These are phyloP conservation scores for Voacanga thouarsii DNA, from an alignment of 257 asterid genomes.

Conservation along the genomic window DNA sequence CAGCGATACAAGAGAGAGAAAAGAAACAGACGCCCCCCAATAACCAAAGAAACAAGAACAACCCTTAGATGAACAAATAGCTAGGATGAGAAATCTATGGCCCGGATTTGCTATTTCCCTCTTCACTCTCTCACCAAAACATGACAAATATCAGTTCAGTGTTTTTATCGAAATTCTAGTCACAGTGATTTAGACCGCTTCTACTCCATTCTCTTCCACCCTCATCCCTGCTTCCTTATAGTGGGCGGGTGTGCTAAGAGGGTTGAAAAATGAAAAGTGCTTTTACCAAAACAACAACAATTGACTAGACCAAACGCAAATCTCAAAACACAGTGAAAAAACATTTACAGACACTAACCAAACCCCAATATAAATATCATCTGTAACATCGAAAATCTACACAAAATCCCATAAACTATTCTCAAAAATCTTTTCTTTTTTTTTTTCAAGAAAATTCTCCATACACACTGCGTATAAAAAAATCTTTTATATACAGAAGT, in stretches of 20 bases:
- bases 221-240: neutral
- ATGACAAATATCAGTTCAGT: slow-evolving; percentile 35
- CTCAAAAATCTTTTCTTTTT: neutral
- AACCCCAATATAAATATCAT: slow-evolving; percentile 1
- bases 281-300: slow-evolving; percentile 14
- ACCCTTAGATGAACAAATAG: slow-evolving; percentile 9
- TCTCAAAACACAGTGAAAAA: slow-evolving; percentile 24
- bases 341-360: neutral
- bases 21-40: slow-evolving; percentile 11
- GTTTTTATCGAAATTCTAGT: slow-evolving; percentile 13
- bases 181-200: slow-evolving; percentile 15
- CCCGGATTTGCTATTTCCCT: slow-evolving; percentile 19
- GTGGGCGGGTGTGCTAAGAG: neutral
- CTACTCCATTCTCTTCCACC: slow-evolving; percentile 1
- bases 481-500: neutral
- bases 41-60: slow-evolving; percentile 11
- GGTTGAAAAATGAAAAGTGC: neutral
- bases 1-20: slow-evolving; percentile 5
- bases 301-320: slow-evolving; percentile 37
- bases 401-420: slow-evolving; percentile 20
- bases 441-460: neutral
- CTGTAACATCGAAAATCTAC: slow-evolving; percentile 25
- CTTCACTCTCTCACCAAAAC: slow-evolving; percentile 3
- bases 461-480: neutral
- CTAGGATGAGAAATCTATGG: slow-evolving; percentile 65